Evolutionary conservation across 441 rosid genomes (phyloP).

Genomic region (Aquilaria agallochum): DNA sequence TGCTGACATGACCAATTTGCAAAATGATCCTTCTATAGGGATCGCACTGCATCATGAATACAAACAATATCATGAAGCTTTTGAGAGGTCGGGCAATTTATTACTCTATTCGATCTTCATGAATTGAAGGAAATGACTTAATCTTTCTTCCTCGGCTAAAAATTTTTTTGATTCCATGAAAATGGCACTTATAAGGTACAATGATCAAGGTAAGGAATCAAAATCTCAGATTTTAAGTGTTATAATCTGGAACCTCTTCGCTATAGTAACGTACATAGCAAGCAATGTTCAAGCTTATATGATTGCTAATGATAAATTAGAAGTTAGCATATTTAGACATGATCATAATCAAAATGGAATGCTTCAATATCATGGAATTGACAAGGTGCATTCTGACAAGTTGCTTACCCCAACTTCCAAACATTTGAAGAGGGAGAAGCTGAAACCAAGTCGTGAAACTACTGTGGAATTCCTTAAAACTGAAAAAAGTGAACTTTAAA

Average conservation of each 20-base stretch:
- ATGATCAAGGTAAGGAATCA: background rate
- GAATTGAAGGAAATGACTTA: too few relatives aligned
- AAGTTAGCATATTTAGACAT: background rate
- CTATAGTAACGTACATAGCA: too few relatives aligned
- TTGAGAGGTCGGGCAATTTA: background rate
- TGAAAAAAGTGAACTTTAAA: background rate
- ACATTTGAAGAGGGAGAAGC: conserved; percentile 13
- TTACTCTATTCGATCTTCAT: conserved; percentile 1
- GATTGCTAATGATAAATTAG: background rate
- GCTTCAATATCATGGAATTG: conserved; percentile 2
- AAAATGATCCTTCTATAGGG: background rate
- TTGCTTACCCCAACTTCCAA: background rate
- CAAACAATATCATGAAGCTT: background rate
- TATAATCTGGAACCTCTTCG: background rate
- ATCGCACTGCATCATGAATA: background rate
- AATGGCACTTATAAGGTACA: too few relatives aligned
- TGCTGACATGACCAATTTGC: background rate
- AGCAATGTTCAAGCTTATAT: too few relatives aligned
- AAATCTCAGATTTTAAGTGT: background rate
- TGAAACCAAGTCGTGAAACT: background rate
- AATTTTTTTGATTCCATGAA: too few relatives aligned
- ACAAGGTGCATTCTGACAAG: background rate
- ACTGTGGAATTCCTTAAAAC: background rate
- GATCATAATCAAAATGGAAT: background rate
- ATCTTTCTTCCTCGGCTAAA: too few relatives aligned